Base-by-base conservation (phyloP, 441 rosid species). In the Euphorbia celastroides region DNA sequence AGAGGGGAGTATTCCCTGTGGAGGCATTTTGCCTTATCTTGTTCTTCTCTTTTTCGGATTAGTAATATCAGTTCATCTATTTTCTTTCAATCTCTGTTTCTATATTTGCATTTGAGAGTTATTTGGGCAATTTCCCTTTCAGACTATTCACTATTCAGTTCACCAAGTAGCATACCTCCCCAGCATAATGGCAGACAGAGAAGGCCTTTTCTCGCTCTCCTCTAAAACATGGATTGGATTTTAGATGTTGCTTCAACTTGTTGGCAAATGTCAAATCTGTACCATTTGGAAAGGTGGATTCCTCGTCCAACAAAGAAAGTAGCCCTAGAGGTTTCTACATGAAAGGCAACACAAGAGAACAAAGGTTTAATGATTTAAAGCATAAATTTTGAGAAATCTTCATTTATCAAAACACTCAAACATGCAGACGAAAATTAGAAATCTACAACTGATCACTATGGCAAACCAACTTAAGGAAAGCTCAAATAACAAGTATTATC, bases 221-320 rank as follows among this genome's bases (percentile, higher is more conserved):
- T 77, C 77, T 81, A 78, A 94, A 94, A 75, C 86, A 89, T 36
- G 87, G 79, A 78, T 88, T 88, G 48, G 89, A 77, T 64, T 78
- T 77, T 55, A 94, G 76, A 77, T 94, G 99, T 79, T 87, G 89
- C 83, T 90, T 90, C 42, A 94, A 89, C 84, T 94, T 94, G 88
- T 87, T 84, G 72, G 98, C 97, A 58, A 94, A 87, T 52, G 98
- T 92, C 84, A 90, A 74, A 77, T 94, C 98, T 6, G 94, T 87
- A 76, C 96, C 99, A 79, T 90, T 94, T 38, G 98, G 98, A 72
- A 94, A 92, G 44, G 92, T 92, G 66, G 99, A 94, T 74, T 94
- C 99, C 80, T 94, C 99, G 65, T 94, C 91, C 68, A 94, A 75
- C 80, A 94, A 83, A 65, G 99, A 92, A 56, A 94, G 73, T 66